Evolutionary conservation across 2,329 filamentous ascomycete genomes (phyloP), one percentile per base, ranked within the genome.

Genomic region (Penicillium palitans): DNA sequence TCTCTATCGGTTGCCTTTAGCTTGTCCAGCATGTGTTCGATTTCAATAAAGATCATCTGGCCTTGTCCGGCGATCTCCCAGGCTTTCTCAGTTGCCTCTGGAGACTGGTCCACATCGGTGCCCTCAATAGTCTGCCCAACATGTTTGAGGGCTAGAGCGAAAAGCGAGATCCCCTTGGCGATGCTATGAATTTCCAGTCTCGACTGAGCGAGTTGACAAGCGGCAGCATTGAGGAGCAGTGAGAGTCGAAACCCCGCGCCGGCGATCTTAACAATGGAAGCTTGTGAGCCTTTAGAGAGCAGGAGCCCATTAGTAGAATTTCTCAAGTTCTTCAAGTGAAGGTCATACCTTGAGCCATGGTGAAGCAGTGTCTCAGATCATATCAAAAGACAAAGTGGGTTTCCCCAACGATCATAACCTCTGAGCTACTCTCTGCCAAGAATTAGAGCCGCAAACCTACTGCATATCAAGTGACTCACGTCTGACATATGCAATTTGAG

Each of bases 131-230:
- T 69, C 33, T 69, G 68, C 21, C 70, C 71, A 9, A 72, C 67
- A 55, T 77, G 72, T 61, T 78, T 78, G 41, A 79, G 69, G 24
- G 70, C 71, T 47, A 73, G 63, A 6, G 75, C 71, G 52, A 77
- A 78, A 8, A 78, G 68, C 17, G 76, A 75, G 17, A 79, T 69
- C 13, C 71, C 70, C 56, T 76, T 78, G 13, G 76, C 75, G 50
- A 79, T 77, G 58, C 69, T 73, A 55, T 78, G 74, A 45, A 78
- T 75, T 57, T 78, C 76, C 49, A 74, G 66, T 17, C 73, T 71
- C 6, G 72, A 72, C 58, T 71, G 72, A 7, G 73, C 72, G 31
- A 78, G 69, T 61, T 77, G 74, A 57, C 72, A 74, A 49, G 71
- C 74, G n/a, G 78, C 72, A 13, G 75, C 75, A 61, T 78, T 78